Conservation (phyloP, 2,329 filamentous ascomycete species). For the Phyllosticta paracitricarpa region DNA sequence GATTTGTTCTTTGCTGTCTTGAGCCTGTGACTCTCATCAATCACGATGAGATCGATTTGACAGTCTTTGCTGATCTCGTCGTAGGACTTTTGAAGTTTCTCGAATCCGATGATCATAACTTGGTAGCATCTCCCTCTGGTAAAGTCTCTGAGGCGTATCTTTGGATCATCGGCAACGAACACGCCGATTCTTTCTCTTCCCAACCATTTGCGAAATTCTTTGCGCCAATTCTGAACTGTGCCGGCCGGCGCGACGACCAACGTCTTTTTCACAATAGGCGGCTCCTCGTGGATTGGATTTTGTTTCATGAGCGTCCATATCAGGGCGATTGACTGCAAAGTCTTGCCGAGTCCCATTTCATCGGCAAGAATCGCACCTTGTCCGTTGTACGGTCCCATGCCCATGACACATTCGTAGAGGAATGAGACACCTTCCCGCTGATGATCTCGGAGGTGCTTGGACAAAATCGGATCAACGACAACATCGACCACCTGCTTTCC, state of each 20-base stretch:
- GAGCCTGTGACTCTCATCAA: conserved; percentile 59
- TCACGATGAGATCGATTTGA: conserved; percentile 59
- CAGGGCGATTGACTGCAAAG: conserved; percentile 60
- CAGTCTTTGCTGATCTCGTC: conserved; percentile 53
- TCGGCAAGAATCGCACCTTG: conserved; percentile 63
- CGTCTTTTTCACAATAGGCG: conserved; percentile 57
- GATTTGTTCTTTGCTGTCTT: conserved; percentile 62
- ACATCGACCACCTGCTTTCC: conserved; percentile 62
- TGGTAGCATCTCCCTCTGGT: conserved; percentile 58
- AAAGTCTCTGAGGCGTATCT: conserved; percentile 55
- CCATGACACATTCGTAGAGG: conserved; percentile 68
- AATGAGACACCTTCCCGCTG: conserved; percentile 62
- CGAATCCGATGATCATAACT: conserved; percentile 65
- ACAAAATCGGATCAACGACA: conserved; percentile 58
- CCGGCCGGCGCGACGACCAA: conserved; percentile 65
- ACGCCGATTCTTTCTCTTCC: conserved; percentile 61
- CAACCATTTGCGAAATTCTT: conserved; percentile 65
- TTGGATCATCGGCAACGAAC: conserved; percentile 51
- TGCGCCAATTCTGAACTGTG: conserved; percentile 62
- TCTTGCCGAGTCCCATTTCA: conserved; percentile 69
- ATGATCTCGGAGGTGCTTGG: conserved; percentile 54
- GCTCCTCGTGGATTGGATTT: conserved; percentile 51
- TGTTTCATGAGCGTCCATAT: conserved; percentile 66
- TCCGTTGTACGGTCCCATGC: conserved; percentile 54
- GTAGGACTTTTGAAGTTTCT: conserved; percentile 56